Evolutionary conservation across 768 basidiomycete genomes (phyloP), one percentile per base, ranked within the genome.

Genomic region (Phlebiopsis flavidoalba): DNA sequence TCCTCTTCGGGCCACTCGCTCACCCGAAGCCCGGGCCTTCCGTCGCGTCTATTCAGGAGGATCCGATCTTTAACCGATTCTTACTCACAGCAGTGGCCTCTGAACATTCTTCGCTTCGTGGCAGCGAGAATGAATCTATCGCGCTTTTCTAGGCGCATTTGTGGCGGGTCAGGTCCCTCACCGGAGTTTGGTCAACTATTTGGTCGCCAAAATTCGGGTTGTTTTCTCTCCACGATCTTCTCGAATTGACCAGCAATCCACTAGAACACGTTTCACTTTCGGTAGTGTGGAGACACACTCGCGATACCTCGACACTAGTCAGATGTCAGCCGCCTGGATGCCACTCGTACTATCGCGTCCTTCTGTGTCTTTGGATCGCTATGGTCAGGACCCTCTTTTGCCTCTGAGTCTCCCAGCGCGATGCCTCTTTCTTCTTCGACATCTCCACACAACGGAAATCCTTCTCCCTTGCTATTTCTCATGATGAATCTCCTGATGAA

Each of bases 261-360:
- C 52, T n/a, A 3, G 33, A 11, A 57, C 47, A 1, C 43, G 59
- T 5, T 54, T 57, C 24, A 47, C 49, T 8, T 53, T 57, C 31
- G 61, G 55, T 3, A 62, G 61, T 40, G 52, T 54, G 11, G 61
- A n/a, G n/a, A 62, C 52, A 62, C 61, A 1, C 55, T 62, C 33
- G 57, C 57, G 7, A 36, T 40, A 21, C 57, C 40, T 22, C 59
- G 53, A 36, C 24, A n/a, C n/a, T n/a, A 24, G 21, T 49, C 46
- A 17, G 55, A 62, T n/a, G 43, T 22, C 46, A 52, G 53, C 37
- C 17, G 31, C 8, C 15, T 22, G 8, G 8, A 26, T 14, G 57
- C 24, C 5, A 43, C 22, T 14, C 11, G 45, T 14, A 45, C 49
- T 36, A 1, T 51, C 21, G 46, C 21, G 5, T 60, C 53, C n/a